These are phyloP conservation scores for Serendipita sp. DNA, from an alignment of 768 basidiomycete species.

Conservation along the genomic window DNA sequence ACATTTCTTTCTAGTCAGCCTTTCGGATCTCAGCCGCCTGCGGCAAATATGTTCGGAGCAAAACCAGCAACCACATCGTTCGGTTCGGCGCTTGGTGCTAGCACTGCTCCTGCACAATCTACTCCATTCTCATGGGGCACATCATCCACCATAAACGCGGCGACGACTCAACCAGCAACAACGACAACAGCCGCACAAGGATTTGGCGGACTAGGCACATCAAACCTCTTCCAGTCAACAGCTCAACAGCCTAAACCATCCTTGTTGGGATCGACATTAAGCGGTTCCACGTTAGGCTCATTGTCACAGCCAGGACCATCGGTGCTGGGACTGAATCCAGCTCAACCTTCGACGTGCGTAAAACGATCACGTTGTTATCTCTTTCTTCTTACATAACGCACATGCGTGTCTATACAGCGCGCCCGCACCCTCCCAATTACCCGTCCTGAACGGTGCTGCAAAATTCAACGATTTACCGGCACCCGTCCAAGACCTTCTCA, in stretches of 20 bases:
- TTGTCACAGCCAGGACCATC: not conserved
- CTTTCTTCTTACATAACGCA: not conserved
- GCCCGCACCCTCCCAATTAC: not conserved
- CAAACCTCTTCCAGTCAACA: not conserved
- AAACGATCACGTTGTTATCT: not conserved
- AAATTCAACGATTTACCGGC: conserved; percentile 3
- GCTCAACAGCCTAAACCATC: not conserved
- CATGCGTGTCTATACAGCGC: not conserved
- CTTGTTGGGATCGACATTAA: not conserved
- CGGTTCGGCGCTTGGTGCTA: not conserved
- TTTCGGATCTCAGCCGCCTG: not conserved
- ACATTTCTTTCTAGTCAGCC: not conserved
- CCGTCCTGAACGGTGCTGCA: not conserved
- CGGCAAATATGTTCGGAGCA: not conserved
- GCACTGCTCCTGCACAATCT: not conserved
- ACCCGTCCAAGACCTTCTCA: not conserved
- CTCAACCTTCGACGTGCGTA: not conserved
- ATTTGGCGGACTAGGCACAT: not conserved
- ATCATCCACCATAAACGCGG: not conserved
- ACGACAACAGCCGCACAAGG: too few relatives aligned
- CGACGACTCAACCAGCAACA: not conserved
- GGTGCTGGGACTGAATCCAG: not conserved
- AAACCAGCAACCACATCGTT: not conserved
- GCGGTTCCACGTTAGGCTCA: not conserved
- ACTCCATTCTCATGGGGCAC: not conserved